Evolutionary conservation across 2,329 filamentous ascomycete genomes (phyloP), one percentile per base, ranked within the genome.

Genomic region (Chalara sp.): DNA sequence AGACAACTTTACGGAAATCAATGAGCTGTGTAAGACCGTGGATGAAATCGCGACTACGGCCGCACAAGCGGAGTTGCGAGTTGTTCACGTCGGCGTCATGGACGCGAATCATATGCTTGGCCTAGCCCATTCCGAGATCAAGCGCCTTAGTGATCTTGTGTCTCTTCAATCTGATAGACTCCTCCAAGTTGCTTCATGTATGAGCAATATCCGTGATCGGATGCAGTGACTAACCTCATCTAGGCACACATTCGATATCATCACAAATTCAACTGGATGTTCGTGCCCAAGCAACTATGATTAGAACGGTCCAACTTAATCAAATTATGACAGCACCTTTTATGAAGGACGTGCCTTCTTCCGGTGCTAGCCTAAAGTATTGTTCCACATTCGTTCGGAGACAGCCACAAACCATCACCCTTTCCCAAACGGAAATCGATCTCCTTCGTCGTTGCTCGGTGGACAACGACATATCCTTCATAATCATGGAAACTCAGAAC

Each of bases 21-120:
- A 35, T 4, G 48, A 32, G 37, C 37, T 21, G 6, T 54, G 53
- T 29, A 48, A 48, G 33, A 29, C n/a, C 6, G 49, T 61, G 10
- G 51, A 58, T 28, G 46, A 56, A 13, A 32, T 53, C 5, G 54
- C 58, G 5, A 48, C 39, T 4, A 49, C 56, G 3, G 55, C 56
- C 0, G 33, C 43, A 7, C 50, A 57, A 31, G 58, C 58, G 5
- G 58, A 61, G 42, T 51, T 56, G 1, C 44, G 58, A 37, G 58
- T 53, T 35, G 35, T 53, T 6, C 56, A 61, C 35, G 30, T 51
- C 28, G 29, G 58, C 51, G 30, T 51, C 13, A 12, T 44, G 32
- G 40, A 35, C 31, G 13, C 37, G 21, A 39, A 33, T 6, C 30
- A 11, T 29, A 21, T n/a, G 41, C 12, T 43, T 29, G 3, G 11